A percentile compares a stretch with the other conserved stretches of the same genome.
Evolutionary conservation across 2,329 filamentous ascomycete genomes (phyloP).

Genomic region (Blumeria hordei): DNA sequence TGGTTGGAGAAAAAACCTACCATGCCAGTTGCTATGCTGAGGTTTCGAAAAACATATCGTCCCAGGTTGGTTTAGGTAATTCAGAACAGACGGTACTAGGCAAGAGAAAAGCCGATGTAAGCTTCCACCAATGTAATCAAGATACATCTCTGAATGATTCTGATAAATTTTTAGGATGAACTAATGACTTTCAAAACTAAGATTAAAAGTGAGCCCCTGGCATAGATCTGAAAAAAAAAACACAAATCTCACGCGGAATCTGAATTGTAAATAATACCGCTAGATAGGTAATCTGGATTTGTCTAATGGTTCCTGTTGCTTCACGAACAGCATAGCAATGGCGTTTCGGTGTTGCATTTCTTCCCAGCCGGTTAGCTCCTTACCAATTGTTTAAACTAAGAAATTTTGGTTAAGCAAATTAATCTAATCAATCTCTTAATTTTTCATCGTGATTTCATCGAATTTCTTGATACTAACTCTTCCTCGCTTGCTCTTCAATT

Average conservation of each 20-base stretch:
- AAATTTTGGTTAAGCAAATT: too few relatives aligned
- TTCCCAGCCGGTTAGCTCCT: too few relatives aligned
- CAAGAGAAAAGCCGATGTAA: conserved; percentile 49
- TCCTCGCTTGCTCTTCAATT: too few relatives aligned
- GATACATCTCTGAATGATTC: conserved; percentile 2
- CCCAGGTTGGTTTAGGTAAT: conserved; percentile 26
- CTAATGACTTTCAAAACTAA: conserved; percentile 11
- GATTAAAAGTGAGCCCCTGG: conserved; percentile 12
- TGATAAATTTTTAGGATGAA: conserved; percentile 8
- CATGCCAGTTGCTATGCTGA: conserved; percentile 80
- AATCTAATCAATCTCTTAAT: too few relatives aligned
- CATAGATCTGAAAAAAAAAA: background rate
- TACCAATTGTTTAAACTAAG: too few relatives aligned
- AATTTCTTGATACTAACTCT: too few relatives aligned
- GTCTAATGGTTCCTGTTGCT: background rate
- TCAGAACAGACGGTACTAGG: conserved; percentile 28
- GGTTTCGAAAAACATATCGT: conserved; percentile 40
- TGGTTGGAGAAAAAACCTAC: conserved; percentile 57
- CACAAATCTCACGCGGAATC: background rate
- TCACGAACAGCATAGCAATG: conserved; percentile 4
- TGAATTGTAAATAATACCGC: background rate
- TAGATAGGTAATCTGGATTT: background rate
- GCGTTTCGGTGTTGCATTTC: conserved; percentile 3
- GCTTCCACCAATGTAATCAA: conserved; percentile 7
- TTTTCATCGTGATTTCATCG: too few relatives aligned